Evolutionary conservation across 2,329 filamentous ascomycete species (phyloP), one percentile per base, ranked within the genome.

Genomic region (Colletotrichum paranaense): DNA sequence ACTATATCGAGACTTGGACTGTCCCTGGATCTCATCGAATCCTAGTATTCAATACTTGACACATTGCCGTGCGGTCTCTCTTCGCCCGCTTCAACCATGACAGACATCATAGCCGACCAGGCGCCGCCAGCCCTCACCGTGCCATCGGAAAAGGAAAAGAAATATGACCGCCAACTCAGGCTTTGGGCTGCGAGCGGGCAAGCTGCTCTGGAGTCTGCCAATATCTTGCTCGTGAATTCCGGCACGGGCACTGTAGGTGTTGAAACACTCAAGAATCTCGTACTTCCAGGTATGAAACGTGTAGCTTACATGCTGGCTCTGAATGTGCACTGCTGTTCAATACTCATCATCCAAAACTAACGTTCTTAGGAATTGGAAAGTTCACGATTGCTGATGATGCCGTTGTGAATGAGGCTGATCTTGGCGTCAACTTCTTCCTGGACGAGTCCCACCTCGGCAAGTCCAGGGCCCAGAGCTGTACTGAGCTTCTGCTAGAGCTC

Each of bases 361-460:
- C 53, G 16, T 24, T n/a, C 49, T 38, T 59, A 92, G 92, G 95
- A 4, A 93, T 98, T 78, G 97, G 97, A 9, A 90, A 91, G 30
- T 99, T 98, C 81, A 97, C 94, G 0, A 97, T 99, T 74, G 92
- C 93, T 65, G 97, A 99, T 79, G 91, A 93, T 7, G 90, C 91
- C 1, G 82, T 88, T 2, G 95, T 99, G n/a, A 87, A 86, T 1
- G 92, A 97, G 77, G 88, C 91, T 55, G 97, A 99, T 79, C 86
- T 99, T 53, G 97, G 97, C 5, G 93, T 98, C 75, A 99, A 99
- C 84, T 99, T 99, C 88, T 99, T 99, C 79, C 87, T 99, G 0
- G 94, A 98, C 74, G 91, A 97, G 77, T 86, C 88, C 62, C 93
- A 91, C 76, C 81, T 97, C 49, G 95, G 95, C 66, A 92, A 92